Evolutionary conservation across 345 rosid species (phyloP).

Genomic region (Moricandia arvensis): DNA sequence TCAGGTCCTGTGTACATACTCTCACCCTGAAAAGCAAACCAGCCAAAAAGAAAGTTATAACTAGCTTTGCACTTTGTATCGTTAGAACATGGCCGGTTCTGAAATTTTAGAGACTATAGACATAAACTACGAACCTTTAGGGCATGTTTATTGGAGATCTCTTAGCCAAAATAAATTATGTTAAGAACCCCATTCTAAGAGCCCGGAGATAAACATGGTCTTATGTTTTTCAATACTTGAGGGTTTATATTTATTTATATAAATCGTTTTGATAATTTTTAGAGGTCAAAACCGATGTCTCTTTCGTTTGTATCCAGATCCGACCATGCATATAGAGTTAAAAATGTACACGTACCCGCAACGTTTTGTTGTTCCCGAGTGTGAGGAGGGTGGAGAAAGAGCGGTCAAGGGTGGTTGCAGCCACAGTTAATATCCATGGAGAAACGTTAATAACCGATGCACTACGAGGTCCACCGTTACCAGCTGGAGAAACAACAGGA

Average conservation of each 20-base stretch:
- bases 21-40: constrained; percentile 16
- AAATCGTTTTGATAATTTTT: no score
- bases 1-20: constrained; percentile 28
- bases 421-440: constrained; percentile 54
- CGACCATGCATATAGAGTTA: background rate
- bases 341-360: constrained; percentile 20
- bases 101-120: no score
- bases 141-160: no score
- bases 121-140: no score
- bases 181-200: no score
- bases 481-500: constrained; percentile 38
- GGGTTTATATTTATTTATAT: no score
- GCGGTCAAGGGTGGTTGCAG: constrained; percentile 48
- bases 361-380: constrained; percentile 31
- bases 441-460: constrained; percentile 42
- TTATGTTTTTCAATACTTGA: no score
- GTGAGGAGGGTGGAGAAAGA: constrained; percentile 37
- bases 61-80: background rate
- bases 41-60: background rate
- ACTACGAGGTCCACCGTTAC: constrained; percentile 32
- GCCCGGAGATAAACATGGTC: no score
- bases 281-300: background rate
- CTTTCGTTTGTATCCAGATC: no score
- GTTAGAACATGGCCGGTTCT: background rate
- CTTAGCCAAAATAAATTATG: no score